phyloP scores from a whole-genome alignment of 371 early-diverging fungal genomes.

The Mucor saturninus region DNA sequence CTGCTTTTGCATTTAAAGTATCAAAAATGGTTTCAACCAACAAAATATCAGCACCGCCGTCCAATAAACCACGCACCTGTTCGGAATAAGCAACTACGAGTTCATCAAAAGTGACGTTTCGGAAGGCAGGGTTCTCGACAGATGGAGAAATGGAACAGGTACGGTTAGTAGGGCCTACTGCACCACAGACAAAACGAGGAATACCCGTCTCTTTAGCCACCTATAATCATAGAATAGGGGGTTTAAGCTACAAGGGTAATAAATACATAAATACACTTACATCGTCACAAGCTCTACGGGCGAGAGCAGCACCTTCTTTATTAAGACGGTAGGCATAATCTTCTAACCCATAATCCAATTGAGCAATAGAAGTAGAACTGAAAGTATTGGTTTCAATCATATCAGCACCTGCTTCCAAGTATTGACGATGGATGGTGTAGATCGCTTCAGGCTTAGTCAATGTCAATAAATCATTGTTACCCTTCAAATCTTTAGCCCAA shows the following conservation, averaged over 20 bases:
- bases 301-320: slow-evolving; percentile 87
- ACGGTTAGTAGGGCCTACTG: slow-evolving; percentile 94
- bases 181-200: slow-evolving; percentile 86
- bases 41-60: slow-evolving; percentile 90
- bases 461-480: slow-evolving; percentile 93
- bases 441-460: slow-evolving; percentile 89
- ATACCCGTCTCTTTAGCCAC: slow-evolving; percentile 64
- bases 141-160: slow-evolving; percentile 96
- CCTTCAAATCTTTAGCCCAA: slow-evolving; percentile 85
- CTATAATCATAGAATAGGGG: slow-evolving; percentile 6
- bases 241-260: no score
- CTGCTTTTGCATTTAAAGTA: slow-evolving; percentile 94
- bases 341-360: slow-evolving; percentile 88
- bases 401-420: slow-evolving; percentile 91
- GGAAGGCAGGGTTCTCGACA: slow-evolving; percentile 92
- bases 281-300: slow-evolving; percentile 82
- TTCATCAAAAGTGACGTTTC: slow-evolving; percentile 94
- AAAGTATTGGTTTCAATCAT: slow-evolving; percentile 96
- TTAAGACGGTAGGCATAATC: slow-evolving; percentile 88
- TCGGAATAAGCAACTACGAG: slow-evolving; percentile 87
- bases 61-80: slow-evolving; percentile 88
- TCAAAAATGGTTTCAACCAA: slow-evolving; percentile 96
- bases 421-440: slow-evolving; percentile 83
- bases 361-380: slow-evolving; percentile 88
- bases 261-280: slow-evolving; percentile 29